phyloP scores from a whole-genome alignment of 139 green algal species.

The Zygnema cylindricum region DNA sequence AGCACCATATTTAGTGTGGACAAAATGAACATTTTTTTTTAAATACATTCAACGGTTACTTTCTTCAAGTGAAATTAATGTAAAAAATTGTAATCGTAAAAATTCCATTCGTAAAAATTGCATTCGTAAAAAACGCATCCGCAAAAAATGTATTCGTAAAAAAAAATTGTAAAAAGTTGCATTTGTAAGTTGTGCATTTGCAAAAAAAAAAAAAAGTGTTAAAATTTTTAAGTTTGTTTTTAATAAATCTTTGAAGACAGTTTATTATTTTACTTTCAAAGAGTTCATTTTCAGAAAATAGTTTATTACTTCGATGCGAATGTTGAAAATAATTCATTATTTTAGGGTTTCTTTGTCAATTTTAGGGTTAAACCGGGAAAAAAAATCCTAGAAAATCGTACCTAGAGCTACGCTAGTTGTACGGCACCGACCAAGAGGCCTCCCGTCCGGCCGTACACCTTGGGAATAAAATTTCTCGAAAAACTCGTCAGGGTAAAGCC shows the following conservation, averaged over 20 bases:
- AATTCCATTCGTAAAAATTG: too few relatives aligned
- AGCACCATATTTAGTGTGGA: too few relatives aligned
- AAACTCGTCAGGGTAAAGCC: constrained; percentile 79
- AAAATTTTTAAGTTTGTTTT: not conserved
- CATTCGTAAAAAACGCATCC: too few relatives aligned
- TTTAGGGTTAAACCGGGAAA: not conserved
- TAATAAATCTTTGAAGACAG: not conserved
- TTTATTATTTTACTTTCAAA: too few relatives aligned
- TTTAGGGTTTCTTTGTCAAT: not conserved
- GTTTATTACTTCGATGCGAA: not conserved
- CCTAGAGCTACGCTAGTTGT: constrained; percentile 57
- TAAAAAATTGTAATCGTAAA: too few relatives aligned
- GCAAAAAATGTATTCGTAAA: too few relatives aligned
- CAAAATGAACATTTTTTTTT: too few relatives aligned
- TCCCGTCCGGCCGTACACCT: constrained; percentile 74
- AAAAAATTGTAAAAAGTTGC: too few relatives aligned
- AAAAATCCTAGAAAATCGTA: not conserved
- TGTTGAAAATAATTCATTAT: not conserved
- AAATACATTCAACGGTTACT: too few relatives aligned
- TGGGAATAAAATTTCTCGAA: constrained; percentile 71
- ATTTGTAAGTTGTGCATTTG: too few relatives aligned
- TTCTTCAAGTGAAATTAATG: too few relatives aligned
- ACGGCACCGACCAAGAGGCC: constrained; percentile 68
- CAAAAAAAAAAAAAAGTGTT: constrained; percentile 73
- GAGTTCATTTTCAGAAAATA: not conserved